Percentiles rank a stretch among this genome's conserved stretches.
phyloP scores from a whole-genome alignment of 208 protist genomes.

The Crithidia fasciculata region DNA sequence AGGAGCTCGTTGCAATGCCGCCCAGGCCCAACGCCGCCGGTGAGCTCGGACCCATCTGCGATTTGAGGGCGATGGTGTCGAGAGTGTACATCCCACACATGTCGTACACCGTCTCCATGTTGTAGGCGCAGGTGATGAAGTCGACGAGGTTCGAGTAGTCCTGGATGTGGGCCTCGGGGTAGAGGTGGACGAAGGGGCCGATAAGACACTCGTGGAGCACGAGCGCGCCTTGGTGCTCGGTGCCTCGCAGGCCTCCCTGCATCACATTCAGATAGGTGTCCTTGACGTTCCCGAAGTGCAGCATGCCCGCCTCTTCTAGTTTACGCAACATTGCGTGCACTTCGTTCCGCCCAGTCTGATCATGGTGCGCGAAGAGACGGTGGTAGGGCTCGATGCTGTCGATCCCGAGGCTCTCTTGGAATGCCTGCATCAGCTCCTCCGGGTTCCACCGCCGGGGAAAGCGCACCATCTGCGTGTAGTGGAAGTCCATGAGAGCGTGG shows the following conservation, averaged over 20 bases:
- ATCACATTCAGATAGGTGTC: slow-evolving; percentile 84
- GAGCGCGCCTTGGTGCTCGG: slow-evolving; percentile 87
- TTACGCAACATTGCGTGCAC: slow-evolving; percentile 81
- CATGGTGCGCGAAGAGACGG: slow-evolving; percentile 50
- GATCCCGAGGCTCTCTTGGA: slow-evolving; percentile 64
- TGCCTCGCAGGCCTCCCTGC: slow-evolving; percentile 82
- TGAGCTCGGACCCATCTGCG: slow-evolving; percentile 77
- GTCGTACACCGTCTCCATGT: slow-evolving; percentile 94
- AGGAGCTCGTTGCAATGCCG: slow-evolving; percentile 77
- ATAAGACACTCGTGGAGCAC: slow-evolving; percentile 88
- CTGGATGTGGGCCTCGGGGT: slow-evolving; percentile 88
- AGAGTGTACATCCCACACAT: slow-evolving; percentile 87
- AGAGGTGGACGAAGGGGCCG: slow-evolving; percentile 82
- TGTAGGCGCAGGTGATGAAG: slow-evolving; percentile 90
- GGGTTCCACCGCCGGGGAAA: slow-evolving; percentile 85
- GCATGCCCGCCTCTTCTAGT: slow-evolving; percentile 81
- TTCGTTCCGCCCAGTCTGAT: slow-evolving; percentile 70
- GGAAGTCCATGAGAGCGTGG: slow-evolving; percentile 87
- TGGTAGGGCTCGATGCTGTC: slow-evolving; percentile 60
- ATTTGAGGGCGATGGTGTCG: slow-evolving; percentile 78
- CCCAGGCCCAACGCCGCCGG: slow-evolving; percentile 85
- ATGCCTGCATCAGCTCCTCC: slow-evolving; percentile 53
- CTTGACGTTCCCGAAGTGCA: slow-evolving; percentile 81
- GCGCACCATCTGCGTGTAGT: slow-evolving; percentile 86
- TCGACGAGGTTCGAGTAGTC: slow-evolving; percentile 91